These are phyloP conservation scores for Pseudodiploospora longispora DNA, from an alignment of 2,329 filamentous ascomycete species.

Conservation along the genomic window DNA sequence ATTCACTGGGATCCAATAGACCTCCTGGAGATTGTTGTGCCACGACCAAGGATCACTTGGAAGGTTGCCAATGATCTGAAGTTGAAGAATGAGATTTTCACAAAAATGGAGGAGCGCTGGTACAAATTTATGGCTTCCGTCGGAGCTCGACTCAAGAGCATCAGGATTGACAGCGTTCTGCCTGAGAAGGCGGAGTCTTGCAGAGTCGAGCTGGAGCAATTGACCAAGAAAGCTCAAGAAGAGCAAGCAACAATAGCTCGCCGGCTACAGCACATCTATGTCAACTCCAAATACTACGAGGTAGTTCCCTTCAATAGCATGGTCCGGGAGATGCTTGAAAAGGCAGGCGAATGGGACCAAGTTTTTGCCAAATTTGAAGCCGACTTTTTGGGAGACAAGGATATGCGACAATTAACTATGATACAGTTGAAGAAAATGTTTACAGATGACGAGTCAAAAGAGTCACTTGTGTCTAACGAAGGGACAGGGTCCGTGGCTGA, in stretches of 20 bases:
- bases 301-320: constrained; percentile 88
- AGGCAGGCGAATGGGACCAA: constrained; percentile 87
- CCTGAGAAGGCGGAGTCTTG: constrained; percentile 81
- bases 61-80: constrained; percentile 91
- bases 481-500: constrained; percentile 50
- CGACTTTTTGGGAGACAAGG: constrained; percentile 92
- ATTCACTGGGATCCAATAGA: constrained; percentile 92
- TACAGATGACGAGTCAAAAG: constrained; percentile 77
- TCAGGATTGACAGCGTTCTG: constrained; percentile 83
- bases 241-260: constrained; percentile 68
- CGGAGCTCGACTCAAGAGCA: constrained; percentile 72
- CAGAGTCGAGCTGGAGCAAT: constrained; percentile 67
- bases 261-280: constrained; percentile 83
- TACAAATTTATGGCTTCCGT: constrained; percentile 84
- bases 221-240: constrained; percentile 73
- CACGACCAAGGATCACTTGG: constrained; percentile 85
- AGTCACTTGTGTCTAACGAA: constrained; percentile 63
- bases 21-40: constrained; percentile 89
- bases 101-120: constrained; percentile 72
- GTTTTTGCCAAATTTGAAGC: constrained; percentile 85
- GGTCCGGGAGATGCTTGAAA: constrained; percentile 84
- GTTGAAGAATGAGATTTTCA: constrained; percentile 87
- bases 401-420: constrained; percentile 85
- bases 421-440: constrained; percentile 94
- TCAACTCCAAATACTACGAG: constrained; percentile 92